These are phyloP conservation scores for Leucocoprinus sp. DNA, from an alignment of 768 basidiomycete species.

Conservation along the genomic window DNA sequence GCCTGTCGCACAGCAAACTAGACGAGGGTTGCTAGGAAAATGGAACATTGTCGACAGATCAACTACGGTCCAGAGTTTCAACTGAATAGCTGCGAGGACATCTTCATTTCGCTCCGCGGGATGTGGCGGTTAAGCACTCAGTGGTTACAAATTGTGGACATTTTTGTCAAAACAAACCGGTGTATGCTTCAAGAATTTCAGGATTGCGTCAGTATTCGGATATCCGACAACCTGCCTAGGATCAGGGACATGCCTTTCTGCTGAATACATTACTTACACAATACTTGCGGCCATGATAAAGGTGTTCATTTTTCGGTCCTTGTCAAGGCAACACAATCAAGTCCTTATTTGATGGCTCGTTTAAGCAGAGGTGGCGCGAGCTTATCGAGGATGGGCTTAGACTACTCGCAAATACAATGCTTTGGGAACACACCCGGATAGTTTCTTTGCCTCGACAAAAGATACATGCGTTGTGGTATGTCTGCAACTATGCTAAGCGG, in stretches of 20 bases:
- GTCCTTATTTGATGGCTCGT: slow-evolving; percentile 4
- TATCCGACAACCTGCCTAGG: too few relatives aligned
- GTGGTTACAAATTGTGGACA: not conserved
- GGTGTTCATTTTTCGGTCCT: too few relatives aligned
- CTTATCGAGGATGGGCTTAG: too few relatives aligned
- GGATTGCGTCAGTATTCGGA: too few relatives aligned
- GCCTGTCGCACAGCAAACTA: too few relatives aligned
- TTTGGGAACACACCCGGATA: too few relatives aligned
- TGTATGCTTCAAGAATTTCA: not conserved
- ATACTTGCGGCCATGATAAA: too few relatives aligned
- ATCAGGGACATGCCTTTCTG: too few relatives aligned
- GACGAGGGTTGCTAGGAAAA: too few relatives aligned
- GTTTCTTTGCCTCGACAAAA: not conserved
- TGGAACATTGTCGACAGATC: not conserved
- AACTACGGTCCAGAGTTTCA: slow-evolving; percentile 4
- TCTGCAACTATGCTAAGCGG: not conserved
- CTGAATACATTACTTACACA: too few relatives aligned
- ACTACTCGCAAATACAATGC: too few relatives aligned
- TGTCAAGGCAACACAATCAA: slow-evolving; percentile 12
- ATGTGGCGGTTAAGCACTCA: slow-evolving; percentile 1
- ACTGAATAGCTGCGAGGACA: not conserved
- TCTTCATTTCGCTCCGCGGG: slow-evolving; percentile 8
- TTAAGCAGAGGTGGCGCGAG: slow-evolving; percentile 7
- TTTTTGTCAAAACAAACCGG: not conserved
- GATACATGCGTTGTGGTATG: not conserved